Evolutionary conservation across 1,139 yeast genomes (phyloP).

Genomic region (Yamadazyma atlantica): DNA sequence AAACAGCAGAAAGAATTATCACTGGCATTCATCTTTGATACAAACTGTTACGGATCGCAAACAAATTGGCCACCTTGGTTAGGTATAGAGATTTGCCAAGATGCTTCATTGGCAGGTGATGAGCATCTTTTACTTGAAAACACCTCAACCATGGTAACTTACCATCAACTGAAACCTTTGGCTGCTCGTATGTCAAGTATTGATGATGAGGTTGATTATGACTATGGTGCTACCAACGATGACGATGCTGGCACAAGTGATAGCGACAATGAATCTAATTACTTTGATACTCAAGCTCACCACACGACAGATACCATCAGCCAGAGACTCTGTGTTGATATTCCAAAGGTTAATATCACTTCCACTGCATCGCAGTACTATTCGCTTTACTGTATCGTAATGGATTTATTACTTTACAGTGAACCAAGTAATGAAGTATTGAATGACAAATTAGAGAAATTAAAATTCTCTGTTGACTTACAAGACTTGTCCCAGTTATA

Average conservation of each 20-base stretch:
- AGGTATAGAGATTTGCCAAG: conserved; percentile 43
- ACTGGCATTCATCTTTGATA: conserved; percentile 22
- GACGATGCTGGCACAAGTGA: conserved; percentile 2
- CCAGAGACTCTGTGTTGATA: conserved; percentile 32
- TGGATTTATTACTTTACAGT: conserved; percentile 38
- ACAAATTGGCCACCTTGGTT: conserved; percentile 50
- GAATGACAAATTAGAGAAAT: conserved; percentile 36
- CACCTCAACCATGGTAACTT: conserved; percentile 38
- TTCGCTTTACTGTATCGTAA: conserved; percentile 35
- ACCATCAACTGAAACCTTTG: conserved; percentile 32
- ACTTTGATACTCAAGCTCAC: conserved; percentile 3
- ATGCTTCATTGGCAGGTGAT: conserved; percentile 37
- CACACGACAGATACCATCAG: conserved; percentile 7
- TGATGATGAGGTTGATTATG: conserved; percentile 11
- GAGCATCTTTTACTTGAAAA: conserved; percentile 38
- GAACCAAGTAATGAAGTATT: conserved; percentile 42
- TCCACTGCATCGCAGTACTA: conserved; percentile 47
- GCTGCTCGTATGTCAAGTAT: conserved; percentile 16
- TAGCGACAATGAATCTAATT: conserved; percentile 8
- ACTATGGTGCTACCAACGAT: conserved; percentile 6
- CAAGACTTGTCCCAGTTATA: conserved; percentile 36
- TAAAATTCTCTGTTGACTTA: conserved; percentile 44
- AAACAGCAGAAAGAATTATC: conserved; percentile 22
- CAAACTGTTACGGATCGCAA: conserved; percentile 35
- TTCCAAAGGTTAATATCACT: conserved; percentile 39